These are phyloP conservation scores for Phalaenopsis hybrid DNA, from an alignment of 116 monocot genomes.

Conservation along the genomic window DNA sequence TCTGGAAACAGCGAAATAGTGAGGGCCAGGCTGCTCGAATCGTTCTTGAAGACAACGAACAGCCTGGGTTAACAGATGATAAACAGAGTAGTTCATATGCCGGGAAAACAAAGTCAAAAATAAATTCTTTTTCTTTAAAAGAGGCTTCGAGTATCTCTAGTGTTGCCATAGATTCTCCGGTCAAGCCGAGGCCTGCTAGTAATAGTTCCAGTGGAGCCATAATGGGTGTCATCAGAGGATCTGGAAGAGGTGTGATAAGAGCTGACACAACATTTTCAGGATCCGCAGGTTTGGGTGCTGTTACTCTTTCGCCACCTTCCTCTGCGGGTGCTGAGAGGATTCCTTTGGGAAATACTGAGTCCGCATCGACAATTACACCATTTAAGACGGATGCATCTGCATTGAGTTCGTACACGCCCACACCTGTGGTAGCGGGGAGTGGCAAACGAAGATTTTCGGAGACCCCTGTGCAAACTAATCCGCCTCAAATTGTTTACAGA, in stretches of 20 bases:
- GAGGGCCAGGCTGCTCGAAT: constrained; percentile 76
- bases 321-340: constrained; percentile 7
- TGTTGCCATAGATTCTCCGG: constrained; percentile 27
- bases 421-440: constrained; percentile 27
- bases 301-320: constrained; percentile 5
- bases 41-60: constrained; percentile 62
- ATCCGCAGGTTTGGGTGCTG: constrained; percentile 12
- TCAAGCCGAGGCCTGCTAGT: constrained; percentile 35
- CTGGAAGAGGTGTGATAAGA: constrained; percentile 75
- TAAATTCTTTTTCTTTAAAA: constrained; percentile 25
- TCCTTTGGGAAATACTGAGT: constrained; percentile 5
- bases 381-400: constrained; percentile 86
- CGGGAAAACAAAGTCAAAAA: constrained; percentile 37
- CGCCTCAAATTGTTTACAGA: constrained; percentile 59
- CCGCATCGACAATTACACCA: constrained; percentile 19
- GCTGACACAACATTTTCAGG: constrained; percentile 47
- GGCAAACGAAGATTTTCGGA: constrained; percentile 91
- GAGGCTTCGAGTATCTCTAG: constrained; percentile 21
- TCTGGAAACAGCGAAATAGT: constrained; percentile 96
- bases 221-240: constrained; percentile 80
- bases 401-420: constrained; percentile 45
- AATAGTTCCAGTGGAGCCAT: constrained; percentile 50
- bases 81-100: constrained; percentile 23
- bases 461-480: constrained; percentile 47
- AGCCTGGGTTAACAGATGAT: constrained; percentile 32